Evolutionary conservation across 2,329 filamentous ascomycete species (phyloP).

Genomic region (Neospermospora avenae): DNA sequence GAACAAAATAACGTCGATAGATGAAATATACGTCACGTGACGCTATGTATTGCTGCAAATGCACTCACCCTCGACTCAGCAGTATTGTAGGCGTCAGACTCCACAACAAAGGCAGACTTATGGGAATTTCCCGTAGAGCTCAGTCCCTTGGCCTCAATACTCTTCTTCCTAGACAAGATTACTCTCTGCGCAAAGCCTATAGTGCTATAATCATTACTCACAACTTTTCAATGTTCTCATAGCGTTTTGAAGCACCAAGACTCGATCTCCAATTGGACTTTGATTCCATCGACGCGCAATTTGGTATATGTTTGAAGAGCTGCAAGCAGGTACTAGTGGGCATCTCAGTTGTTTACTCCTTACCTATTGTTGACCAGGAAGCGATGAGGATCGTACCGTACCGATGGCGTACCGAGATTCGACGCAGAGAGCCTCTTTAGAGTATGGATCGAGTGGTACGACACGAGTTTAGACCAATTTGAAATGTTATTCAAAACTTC

Average conservation of each 20-base stretch:
- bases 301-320: slow-evolving; percentile 11
- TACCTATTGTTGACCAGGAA: background rate
- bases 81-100: slow-evolving; percentile 59
- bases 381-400: background rate
- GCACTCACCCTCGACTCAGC: slow-evolving; percentile 54
- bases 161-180: slow-evolving; percentile 24
- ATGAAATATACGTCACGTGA: slow-evolving; percentile 4
- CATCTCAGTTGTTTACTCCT: background rate
- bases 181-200: background rate
- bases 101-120: slow-evolving; percentile 56
- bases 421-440: background rate
- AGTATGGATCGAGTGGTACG: background rate
- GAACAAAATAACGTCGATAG: no score
- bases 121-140: slow-evolving; percentile 47
- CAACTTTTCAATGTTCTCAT: slow-evolving; percentile 61
- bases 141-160: slow-evolving; percentile 38
- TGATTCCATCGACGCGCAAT: slow-evolving; percentile 23
- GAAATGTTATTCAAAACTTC: background rate
- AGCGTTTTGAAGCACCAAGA: slow-evolving; percentile 46
- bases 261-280: slow-evolving; percentile 30
- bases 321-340: background rate
- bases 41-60: background rate
- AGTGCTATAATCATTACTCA: slow-evolving; percentile 39
- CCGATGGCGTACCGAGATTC: background rate
- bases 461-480: background rate